Conservation (phyloP, 2,329 filamentous ascomycete species). For the Colletotrichum spaethianum region DNA sequence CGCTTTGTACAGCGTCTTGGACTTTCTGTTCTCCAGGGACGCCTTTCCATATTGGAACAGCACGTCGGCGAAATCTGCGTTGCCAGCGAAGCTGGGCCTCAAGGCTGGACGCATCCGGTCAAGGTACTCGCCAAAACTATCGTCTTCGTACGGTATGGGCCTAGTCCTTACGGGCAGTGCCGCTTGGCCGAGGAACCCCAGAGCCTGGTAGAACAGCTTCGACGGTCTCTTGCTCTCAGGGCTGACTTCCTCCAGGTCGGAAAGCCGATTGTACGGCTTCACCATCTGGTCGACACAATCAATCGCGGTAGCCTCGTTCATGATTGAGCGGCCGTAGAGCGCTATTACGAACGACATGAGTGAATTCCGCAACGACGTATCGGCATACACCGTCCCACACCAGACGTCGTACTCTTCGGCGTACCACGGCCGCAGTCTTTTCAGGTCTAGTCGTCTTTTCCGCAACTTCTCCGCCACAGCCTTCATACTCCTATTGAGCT, state of each 20-base stretch:
- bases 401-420: conserved; percentile 8
- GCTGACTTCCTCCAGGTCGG: background rate
- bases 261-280: background rate
- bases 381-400: conserved; percentile 11
- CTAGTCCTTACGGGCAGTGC: background rate
- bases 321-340: background rate
- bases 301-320: background rate
- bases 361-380: background rate
- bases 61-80: background rate
- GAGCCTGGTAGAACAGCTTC: conserved; percentile 9
- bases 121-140: background rate
- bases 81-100: background rate
- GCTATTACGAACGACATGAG: fast-evolving
- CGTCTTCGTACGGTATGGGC: background rate
- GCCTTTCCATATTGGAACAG: background rate
- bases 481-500: background rate
- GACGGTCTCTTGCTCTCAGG: background rate
- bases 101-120: background rate
- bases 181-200: conserved; percentile 11
- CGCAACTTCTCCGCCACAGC: background rate
- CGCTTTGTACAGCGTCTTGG: background rate
- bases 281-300: background rate
- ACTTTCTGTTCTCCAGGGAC: background rate
- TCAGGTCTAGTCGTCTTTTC: background rate
- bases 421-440: conserved; percentile 15